Evolutionary conservation across 2,329 filamentous ascomycete species (phyloP).

Genomic region (Paraphaeosphaeria minitans): DNA sequence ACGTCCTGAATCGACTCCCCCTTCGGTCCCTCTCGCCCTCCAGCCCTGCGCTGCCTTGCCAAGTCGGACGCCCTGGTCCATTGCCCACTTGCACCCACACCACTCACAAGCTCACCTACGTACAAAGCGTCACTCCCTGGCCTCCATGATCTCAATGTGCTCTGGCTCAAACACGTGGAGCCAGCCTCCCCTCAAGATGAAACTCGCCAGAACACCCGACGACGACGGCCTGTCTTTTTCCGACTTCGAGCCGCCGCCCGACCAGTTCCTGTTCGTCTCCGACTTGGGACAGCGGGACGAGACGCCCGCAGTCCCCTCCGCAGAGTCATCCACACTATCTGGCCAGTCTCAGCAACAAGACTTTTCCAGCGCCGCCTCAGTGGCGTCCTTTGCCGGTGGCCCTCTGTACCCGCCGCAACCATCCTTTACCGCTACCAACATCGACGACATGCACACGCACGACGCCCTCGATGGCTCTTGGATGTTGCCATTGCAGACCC

Average conservation of each 20-base stretch:
- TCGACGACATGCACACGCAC: background rate
- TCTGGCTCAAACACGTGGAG: background rate
- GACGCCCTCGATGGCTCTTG: conserved; percentile 2
- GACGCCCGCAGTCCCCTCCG: background rate
- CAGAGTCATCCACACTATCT: background rate
- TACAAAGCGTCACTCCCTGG: background rate
- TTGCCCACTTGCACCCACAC: background rate
- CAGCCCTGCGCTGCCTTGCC: too few relatives aligned
- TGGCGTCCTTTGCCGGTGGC: background rate
- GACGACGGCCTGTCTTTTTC: background rate
- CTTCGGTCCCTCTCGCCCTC: too few relatives aligned
- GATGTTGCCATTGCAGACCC: conserved; percentile 16
- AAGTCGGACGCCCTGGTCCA: too few relatives aligned
- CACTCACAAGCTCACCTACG: background rate
- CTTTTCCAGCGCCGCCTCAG: background rate
- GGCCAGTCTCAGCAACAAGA: background rate
- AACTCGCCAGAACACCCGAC: background rate
- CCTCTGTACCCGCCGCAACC: background rate
- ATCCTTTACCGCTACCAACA: conserved; percentile 12
- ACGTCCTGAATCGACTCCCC: too few relatives aligned
- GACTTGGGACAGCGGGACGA: background rate
- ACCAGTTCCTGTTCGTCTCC: background rate
- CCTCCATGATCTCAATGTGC: background rate
- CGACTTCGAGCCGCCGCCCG: background rate
- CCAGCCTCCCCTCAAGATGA: background rate